Percentiles rank a stretch among this genome's conserved stretches.
These are phyloP conservation scores for Penicillium antarcticum DNA, from an alignment of 495 filamentous ascomycete genomes.

Conservation along the genomic window DNA sequence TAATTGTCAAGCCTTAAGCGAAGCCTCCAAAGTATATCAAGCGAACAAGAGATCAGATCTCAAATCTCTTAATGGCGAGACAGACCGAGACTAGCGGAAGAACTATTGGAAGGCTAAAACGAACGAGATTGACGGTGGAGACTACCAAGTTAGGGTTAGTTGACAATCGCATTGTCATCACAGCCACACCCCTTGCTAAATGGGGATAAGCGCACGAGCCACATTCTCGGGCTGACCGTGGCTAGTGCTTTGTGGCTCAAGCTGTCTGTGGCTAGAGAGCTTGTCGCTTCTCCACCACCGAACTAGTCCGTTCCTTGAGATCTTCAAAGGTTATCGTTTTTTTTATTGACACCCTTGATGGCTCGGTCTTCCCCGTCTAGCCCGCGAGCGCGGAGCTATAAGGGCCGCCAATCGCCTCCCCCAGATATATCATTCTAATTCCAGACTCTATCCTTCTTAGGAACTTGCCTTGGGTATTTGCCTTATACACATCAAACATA, in stretches of 20 bases:
- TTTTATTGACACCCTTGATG: slow-evolving; percentile 14
- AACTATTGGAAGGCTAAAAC: slow-evolving; percentile 24
- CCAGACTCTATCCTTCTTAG: slow-evolving; percentile 2
- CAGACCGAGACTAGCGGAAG: slow-evolving; percentile 7
- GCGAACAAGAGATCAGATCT: neutral
- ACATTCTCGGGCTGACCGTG: slow-evolving; percentile 20
- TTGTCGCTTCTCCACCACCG: slow-evolving; percentile 18
- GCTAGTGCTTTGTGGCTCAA: slow-evolving; percentile 26
- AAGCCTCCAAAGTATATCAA: neutral
- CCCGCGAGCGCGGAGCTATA: slow-evolving; percentile 13
- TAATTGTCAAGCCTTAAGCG: neutral
- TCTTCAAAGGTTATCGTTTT: slow-evolving; percentile 24
- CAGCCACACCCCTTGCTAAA: slow-evolving; percentile 24
- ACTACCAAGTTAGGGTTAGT: neutral
- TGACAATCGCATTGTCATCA: slow-evolving; percentile 11
- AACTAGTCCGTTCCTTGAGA: slow-evolving; percentile 31
- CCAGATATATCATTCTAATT: slow-evolving; percentile 1
- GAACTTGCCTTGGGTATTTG: neutral
- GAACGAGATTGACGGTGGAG: slow-evolving; percentile 4
- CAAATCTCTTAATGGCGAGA: slow-evolving; percentile 13
- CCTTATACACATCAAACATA: slow-evolving; percentile 6
- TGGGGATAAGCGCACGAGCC: slow-evolving; percentile 20
- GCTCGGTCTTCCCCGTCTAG: slow-evolving; percentile 21
- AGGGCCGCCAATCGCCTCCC: slow-evolving; percentile 12
- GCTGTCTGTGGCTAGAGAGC: slow-evolving; percentile 22